Percentiles rank a stretch among this genome's conserved stretches.
Conservation (phyloP, 1,284 basidiomycete species). For the Sanguinoderma infundibulare region DNA sequence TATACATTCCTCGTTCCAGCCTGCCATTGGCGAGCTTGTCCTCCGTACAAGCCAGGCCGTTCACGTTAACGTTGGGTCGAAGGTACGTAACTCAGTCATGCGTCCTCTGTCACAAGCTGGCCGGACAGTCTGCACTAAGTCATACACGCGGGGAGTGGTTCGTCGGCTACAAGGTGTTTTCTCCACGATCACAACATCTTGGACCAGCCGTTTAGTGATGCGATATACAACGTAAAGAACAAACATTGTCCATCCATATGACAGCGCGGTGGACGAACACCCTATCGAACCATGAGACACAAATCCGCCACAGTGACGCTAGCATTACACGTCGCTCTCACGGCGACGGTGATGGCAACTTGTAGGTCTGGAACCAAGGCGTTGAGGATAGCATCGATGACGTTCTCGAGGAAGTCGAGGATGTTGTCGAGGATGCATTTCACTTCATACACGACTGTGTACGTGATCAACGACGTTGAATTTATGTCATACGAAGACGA, state of each 20-base stretch:
- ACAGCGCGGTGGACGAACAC: neutral
- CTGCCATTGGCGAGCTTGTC: neutral
- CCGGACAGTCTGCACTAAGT: neutral
- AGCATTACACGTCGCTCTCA: constrained; percentile 27
- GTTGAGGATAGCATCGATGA: constrained; percentile 53
- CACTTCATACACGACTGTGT: constrained; percentile 50
- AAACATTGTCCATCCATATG: neutral
- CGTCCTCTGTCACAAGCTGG: neutral
- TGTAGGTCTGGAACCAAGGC: constrained; percentile 39
- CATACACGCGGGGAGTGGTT: neutral
- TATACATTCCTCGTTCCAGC: neutral
- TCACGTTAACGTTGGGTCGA: neutral
- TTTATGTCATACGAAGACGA: constrained; percentile 10
- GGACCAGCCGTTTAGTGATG: constrained; percentile 7
- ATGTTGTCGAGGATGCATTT: constrained; percentile 52
- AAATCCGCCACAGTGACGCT: neutral
- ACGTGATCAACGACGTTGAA: neutral
- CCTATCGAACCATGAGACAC: neutral
- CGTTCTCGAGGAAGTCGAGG: constrained; percentile 52
- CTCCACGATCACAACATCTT: neutral
- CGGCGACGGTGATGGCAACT: constrained; percentile 29
- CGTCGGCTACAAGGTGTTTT: neutral
- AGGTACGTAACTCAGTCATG: neutral
- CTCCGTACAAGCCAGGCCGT: neutral
- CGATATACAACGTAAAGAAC: neutral